Base-by-base conservation (phyloP, 208 protist genomes). In the Phytomonas sp. region DNA sequence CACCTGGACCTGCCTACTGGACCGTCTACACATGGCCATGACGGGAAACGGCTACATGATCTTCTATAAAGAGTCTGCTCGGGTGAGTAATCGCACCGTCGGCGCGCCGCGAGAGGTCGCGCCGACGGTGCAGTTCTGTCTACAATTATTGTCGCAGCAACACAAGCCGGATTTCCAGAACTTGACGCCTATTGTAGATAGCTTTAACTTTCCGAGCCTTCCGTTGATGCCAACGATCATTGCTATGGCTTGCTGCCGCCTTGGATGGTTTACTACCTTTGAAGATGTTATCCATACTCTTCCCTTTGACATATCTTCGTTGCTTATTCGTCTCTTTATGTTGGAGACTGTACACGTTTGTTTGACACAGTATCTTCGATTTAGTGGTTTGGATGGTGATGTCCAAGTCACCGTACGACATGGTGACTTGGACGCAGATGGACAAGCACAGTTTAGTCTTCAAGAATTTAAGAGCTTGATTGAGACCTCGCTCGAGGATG, bases 11-110 rank as follows among this genome's bases (percentile, higher is more conserved):
- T 93, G 86, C 69, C 72, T 88, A 37, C 78, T 96, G 45, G 88
- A 96, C 45, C 84, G 91, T 32, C 77, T 96, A 65, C 91, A 96
- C 80, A 91, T 87, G 78, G 86, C 88, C 59, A 92, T 96, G 71
- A 96, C 88, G 23, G 88, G 83, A 29, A 85, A 83, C 67, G 91
- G 91, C 19, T 96, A 94, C 69, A 81, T 96, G 59, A 81, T 96
- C 31, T 90, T 94, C 73, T 90, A 84, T n/a, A 87, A 88, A 60
- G 70, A 64, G 23, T 67, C 65, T 29, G 72, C 73, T 6, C 45
- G 33, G 16, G 60, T 67, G 30, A 65, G 37, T 23, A 34, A 71
- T 68, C 63, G 67, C 40, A 70, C 68, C 56, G 78, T 94, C 45
- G 89, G 89, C 1, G 86, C 89, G 10, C 84, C 84, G 31, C 73